These are phyloP conservation scores for Aquilaria agallochum DNA, from an alignment of 441 rosid genomes.

Conservation along the genomic window DNA sequence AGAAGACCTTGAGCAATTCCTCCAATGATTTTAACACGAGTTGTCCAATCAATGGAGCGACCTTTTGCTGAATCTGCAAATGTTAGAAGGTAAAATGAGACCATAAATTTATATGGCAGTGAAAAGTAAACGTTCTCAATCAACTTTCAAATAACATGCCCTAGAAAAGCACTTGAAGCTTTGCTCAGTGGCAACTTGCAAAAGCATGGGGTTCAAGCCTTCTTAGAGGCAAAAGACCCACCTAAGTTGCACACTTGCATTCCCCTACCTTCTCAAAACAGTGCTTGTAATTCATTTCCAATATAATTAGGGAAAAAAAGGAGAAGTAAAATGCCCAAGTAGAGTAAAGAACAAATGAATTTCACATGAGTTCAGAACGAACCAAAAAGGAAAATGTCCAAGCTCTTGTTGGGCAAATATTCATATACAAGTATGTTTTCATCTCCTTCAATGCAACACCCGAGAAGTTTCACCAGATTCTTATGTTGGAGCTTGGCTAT, in stretches of 20 bases:
- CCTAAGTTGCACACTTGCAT: neutral
- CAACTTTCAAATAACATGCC: too few relatives aligned
- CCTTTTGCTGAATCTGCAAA: neutral
- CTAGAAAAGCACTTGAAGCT: too few relatives aligned
- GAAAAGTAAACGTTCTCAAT: too few relatives aligned
- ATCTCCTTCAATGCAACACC: conserved; percentile 1
- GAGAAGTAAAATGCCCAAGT: neutral
- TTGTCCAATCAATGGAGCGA: neutral
- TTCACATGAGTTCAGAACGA: neutral
- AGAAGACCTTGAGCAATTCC: conserved; percentile 7
- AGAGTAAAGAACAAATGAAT: neutral
- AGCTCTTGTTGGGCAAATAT: neutral
- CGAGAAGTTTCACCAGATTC: conserved; percentile 7
- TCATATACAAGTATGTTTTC: neutral
- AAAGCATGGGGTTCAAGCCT: too few relatives aligned
- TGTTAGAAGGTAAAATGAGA: too few relatives aligned
- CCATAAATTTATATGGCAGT: too few relatives aligned
- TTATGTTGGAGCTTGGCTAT: conserved; percentile 11
- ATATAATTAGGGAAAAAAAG: too few relatives aligned
- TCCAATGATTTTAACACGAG: conserved; percentile 4
- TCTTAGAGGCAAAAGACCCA: neutral
- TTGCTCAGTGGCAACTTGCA: too few relatives aligned
- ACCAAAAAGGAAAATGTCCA: neutral
- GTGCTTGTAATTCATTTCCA: too few relatives aligned
- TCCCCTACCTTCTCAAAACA: neutral